Conservation (phyloP, 192 early-diverging fungal species). For the Spizellomyces punctatus region DNA sequence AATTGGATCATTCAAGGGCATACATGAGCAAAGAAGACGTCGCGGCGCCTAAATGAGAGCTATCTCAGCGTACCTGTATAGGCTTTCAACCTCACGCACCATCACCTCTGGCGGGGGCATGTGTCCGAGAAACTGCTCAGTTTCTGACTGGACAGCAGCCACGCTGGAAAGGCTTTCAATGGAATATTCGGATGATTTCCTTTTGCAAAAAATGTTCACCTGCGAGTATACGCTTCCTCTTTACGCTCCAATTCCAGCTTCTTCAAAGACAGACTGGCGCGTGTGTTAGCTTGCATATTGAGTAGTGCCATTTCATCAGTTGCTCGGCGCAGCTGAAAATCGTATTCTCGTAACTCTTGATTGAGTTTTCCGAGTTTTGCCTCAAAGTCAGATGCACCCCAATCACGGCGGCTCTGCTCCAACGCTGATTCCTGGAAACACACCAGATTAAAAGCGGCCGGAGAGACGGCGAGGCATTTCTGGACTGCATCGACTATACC, state of each 20-base stretch:
- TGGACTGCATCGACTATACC: not conserved
- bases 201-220: not conserved
- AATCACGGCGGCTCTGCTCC: not conserved
- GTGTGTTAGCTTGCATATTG: constrained; percentile 62
- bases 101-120: too few relatives aligned
- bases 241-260: constrained; percentile 53
- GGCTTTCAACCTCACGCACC: too few relatives aligned
- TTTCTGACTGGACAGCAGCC: not conserved
- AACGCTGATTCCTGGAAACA: constrained; percentile 11
- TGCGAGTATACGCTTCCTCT: constrained; percentile 27
- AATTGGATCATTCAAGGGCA: too few relatives aligned
- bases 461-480: not conserved
- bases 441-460: not conserved
- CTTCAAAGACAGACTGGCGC: constrained; percentile 63
- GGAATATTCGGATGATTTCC: not conserved
- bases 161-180: too few relatives aligned
- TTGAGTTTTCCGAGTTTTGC: constrained; percentile 39
- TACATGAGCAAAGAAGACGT: too few relatives aligned
- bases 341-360: constrained; percentile 50
- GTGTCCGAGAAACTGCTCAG: not conserved
- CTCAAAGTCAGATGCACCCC: constrained; percentile 30
- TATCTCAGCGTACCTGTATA: too few relatives aligned
- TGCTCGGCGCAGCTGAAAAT: constrained; percentile 43
- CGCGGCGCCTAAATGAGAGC: too few relatives aligned
- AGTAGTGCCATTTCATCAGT: constrained; percentile 61